Base-by-base conservation (phyloP, 768 basidiomycete genomes). In the Boletus eberwhitei region DNA sequence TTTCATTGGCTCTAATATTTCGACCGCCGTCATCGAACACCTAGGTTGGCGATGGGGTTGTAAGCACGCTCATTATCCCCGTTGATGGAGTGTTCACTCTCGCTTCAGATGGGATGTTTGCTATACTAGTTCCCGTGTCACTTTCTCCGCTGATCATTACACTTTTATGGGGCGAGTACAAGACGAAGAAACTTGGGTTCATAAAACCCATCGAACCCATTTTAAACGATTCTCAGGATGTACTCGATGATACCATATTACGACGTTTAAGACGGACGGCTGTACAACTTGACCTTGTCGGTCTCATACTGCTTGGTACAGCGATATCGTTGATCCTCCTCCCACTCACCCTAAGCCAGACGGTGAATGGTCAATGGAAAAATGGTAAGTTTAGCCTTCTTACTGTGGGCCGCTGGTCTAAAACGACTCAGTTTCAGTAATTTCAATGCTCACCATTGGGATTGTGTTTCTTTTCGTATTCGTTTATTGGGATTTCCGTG, bases 41-140 rank as follows among this genome's bases (percentile, higher is more conserved):
- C 52, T 78, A 39, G 79, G 81, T 8, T 87, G 86, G 86, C 69
- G 86, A 66, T 86, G 86, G 86, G 86, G 86, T 32, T 87, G 82
- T 83, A 63, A 43, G 83, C 79, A 55, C 46, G 40, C 39, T 34
- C 53, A 5, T 26, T 16, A 22, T 21, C 21, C 24, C 34, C 5
- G 3, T 31, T 13, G 43, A 42, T 24, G 36, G 22, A 24, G 40
- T 26, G 53, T 46, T 48, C 35, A 54, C 43, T 57, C 35, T 14
- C 45, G 35, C 40, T 59, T 29, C 55, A 81, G 79, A 82, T 53
- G 79, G 75, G 22, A 81, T 82, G 78, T 84, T 84, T 62, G 77
- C 78, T 26, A 79, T 85, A 55, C 70, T 86, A 29, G 71, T 83
- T 17, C 83, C 82, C 1, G 70, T 68, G 7, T 61, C 80, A 0